Evolutionary conservation across 2,329 filamentous ascomycete species (phyloP).

Genomic region (Parastagonospora avenae): DNA sequence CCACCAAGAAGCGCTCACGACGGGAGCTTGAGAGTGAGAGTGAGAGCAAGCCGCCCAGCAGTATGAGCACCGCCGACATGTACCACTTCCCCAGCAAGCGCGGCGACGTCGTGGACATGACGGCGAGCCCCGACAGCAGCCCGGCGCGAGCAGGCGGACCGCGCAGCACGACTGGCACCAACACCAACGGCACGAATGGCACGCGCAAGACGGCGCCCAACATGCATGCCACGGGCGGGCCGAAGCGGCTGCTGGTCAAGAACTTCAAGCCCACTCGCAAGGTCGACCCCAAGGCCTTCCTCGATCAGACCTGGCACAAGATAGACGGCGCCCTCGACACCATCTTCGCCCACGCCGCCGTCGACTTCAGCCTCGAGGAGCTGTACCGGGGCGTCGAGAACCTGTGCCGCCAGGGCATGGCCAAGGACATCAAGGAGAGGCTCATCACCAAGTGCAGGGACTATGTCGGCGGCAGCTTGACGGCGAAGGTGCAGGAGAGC

Average conservation of each 20-base stretch:
- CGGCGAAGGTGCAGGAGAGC: constrained; percentile 62
- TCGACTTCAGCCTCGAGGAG: constrained; percentile 74
- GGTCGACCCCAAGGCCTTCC: constrained; percentile 75
- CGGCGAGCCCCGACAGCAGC: constrained; percentile 48
- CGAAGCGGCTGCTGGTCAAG: constrained; percentile 90
- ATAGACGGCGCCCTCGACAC: constrained; percentile 73
- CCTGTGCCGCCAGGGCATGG: constrained; percentile 78
- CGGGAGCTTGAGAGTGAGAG: constrained; percentile 18
- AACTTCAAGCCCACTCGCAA: constrained; percentile 74
- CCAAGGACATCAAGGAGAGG: constrained; percentile 68
- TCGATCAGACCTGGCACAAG: constrained; percentile 74
- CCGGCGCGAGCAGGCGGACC: constrained; percentile 47
- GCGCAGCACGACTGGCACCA: constrained; percentile 33
- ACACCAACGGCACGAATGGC: constrained; percentile 25
- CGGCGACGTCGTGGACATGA: constrained; percentile 33
- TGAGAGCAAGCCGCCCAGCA: constrained; percentile 14
- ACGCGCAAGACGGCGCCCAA: constrained; percentile 62
- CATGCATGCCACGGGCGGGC: constrained; percentile 67
- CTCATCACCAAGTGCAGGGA: constrained; percentile 69
- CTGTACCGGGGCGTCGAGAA: constrained; percentile 92
- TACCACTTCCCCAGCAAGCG: constrained; percentile 43
- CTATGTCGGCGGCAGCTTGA: constrained; percentile 64
- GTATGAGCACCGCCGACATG: constrained; percentile 42
- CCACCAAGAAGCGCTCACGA: constrained; percentile 38
- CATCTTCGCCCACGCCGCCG: constrained; percentile 71